Evolutionary conservation across 2,329 filamentous ascomycete genomes (phyloP).

Genomic region (Neopestalotiopsis clavispora): DNA sequence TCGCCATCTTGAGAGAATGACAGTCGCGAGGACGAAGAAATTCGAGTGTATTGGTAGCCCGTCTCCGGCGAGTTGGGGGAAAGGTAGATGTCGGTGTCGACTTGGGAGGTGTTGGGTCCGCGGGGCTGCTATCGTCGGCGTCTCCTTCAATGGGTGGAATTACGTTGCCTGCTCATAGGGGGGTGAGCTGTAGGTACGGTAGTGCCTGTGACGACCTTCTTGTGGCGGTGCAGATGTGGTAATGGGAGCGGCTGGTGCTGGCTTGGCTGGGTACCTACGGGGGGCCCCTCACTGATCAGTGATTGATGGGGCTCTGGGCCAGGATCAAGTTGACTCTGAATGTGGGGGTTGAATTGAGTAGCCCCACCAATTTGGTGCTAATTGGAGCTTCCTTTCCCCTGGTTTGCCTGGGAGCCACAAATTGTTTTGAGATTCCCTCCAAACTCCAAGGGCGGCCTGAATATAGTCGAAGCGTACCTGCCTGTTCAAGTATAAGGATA

Average conservation of each 20-base stretch:
- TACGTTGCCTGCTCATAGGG: slow-evolving; percentile 2
- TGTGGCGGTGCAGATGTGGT: slow-evolving; percentile 14
- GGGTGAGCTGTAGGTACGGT: slow-evolving; percentile 7
- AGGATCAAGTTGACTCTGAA: neutral
- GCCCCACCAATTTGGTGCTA: neutral
- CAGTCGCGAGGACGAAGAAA: neutral
- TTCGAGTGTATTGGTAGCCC: slow-evolving; percentile 3
- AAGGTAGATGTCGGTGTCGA: neutral
- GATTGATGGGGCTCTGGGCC: neutral
- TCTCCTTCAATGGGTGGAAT: neutral
- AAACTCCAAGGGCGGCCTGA: neutral
- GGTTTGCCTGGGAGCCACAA: neutral
- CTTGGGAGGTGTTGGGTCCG: neutral
- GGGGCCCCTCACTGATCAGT: neutral
- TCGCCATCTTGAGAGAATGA: slow-evolving; percentile 73
- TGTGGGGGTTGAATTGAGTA: neutral
- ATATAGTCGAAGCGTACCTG: neutral
- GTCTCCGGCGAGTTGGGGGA: neutral
- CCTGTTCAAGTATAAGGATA: neutral
- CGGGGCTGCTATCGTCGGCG: slow-evolving; percentile 12
- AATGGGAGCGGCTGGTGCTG: neutral
- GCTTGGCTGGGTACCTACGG: neutral
- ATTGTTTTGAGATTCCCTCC: neutral
- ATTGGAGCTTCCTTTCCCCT: neutral
- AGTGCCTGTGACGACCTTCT: slow-evolving; percentile 12